These are phyloP conservation scores for Thamnidium elegans DNA, from an alignment of 192 early-diverging fungal species.

Conservation along the genomic window DNA sequence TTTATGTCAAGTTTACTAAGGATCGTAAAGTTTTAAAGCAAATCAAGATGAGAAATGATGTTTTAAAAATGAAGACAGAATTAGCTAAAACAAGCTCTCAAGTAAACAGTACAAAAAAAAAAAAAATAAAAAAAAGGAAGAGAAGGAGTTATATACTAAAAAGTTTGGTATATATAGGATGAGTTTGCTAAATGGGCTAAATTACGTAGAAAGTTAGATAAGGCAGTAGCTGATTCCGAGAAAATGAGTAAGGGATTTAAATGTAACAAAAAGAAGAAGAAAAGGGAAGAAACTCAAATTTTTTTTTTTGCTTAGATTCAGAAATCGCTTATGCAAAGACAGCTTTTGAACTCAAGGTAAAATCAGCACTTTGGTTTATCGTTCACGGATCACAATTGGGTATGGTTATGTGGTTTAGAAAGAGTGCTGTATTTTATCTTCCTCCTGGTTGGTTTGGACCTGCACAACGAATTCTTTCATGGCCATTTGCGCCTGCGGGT, in stretches of 20 bases:
- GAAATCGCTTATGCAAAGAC: slow-evolving; percentile 65
- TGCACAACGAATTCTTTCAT: slow-evolving; percentile 57
- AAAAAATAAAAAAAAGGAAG: no score
- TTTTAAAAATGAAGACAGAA: slow-evolving; percentile 60
- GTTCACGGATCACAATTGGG: slow-evolving; percentile 61
- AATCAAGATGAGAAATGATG: slow-evolving; percentile 56
- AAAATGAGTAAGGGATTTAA: slow-evolving; percentile 46
- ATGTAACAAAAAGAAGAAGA: not conserved
- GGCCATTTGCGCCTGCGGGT: slow-evolving; percentile 74
- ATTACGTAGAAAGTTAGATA: slow-evolving; percentile 76
- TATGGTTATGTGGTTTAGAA: slow-evolving; percentile 66
- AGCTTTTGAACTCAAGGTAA: slow-evolving; percentile 78
- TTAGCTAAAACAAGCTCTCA: slow-evolving; percentile 69
- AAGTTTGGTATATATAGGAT: slow-evolving; percentile 47
- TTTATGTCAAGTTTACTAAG: slow-evolving; percentile 51
- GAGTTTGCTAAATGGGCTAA: slow-evolving; percentile 94
- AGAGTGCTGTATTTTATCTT: slow-evolving; percentile 70
- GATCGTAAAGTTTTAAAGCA: slow-evolving; percentile 57
- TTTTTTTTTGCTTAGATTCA: slow-evolving; percentile 28
- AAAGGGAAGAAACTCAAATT: not conserved
- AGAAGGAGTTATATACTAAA: not conserved
- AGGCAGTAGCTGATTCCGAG: slow-evolving; percentile 66
- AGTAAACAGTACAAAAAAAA: slow-evolving; percentile 25
- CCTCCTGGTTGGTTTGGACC: slow-evolving; percentile 80
- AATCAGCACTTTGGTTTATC: slow-evolving; percentile 59